phyloP scores from a whole-genome alignment of 352 stramenopile species.

The Phytophthora citrophthora region DNA sequence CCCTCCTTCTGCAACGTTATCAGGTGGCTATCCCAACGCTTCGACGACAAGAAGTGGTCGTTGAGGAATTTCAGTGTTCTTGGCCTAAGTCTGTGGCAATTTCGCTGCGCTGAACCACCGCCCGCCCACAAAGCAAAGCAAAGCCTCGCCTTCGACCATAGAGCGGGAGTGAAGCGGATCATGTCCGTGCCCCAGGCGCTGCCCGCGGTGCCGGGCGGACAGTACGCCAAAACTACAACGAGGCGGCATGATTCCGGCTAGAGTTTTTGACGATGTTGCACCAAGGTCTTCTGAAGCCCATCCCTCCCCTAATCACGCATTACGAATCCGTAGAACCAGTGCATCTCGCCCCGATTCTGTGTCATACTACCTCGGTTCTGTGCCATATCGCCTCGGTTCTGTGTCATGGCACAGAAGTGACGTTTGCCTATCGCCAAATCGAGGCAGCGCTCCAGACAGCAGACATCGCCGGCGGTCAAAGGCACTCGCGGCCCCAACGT shows the following conservation, averaged over 20 bases:
- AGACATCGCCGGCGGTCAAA: constrained; percentile 7
- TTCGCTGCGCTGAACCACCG: neutral
- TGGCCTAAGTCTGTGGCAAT: neutral
- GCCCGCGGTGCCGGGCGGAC: constrained; percentile 9
- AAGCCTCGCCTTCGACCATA: constrained; percentile 8
- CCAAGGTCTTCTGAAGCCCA: constrained; percentile 6
- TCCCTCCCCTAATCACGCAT: constrained; percentile 10
- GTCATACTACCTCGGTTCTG: neutral
- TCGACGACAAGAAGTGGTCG: constrained; percentile 3
- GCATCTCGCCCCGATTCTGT: neutral
- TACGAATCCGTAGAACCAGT: constrained; percentile 22
- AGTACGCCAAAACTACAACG: constrained; percentile 13
- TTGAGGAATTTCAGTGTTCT: neutral
- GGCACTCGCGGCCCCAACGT: constrained; percentile 11
- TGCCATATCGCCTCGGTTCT: neutral
- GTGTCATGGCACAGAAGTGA: constrained; percentile 9
- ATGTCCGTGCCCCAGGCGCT: constrained; percentile 3
- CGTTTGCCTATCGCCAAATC: constrained; percentile 17
- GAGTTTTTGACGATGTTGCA: constrained; percentile 6
- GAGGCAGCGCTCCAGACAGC: neutral
- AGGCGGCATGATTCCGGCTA: constrained; percentile 1
- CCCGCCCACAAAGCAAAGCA: neutral
- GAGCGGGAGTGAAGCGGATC: constrained; percentile 14
- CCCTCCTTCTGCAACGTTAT: constrained; percentile 6
- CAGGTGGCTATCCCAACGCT: constrained; percentile 3